Base-by-base conservation (phyloP, 257 asterid species). In the Primulina tabacum region DNA sequence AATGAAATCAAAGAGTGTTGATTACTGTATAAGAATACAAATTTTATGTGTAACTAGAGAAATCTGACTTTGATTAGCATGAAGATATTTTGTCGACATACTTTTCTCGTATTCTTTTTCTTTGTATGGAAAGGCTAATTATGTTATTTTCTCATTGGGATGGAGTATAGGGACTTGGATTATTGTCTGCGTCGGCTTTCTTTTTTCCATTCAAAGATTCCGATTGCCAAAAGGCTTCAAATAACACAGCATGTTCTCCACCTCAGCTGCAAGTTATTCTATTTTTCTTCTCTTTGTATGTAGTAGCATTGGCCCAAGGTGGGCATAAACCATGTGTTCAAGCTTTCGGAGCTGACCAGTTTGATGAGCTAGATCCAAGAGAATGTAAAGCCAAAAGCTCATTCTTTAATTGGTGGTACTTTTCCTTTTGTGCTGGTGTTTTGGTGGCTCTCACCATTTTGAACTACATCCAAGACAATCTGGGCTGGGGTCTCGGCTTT, bases 301-400 rank as follows among this genome's bases (percentile, higher is more conserved):
- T 78, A 40, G 71, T 77, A 21, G 93, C 91, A 60, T 62, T 85
- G 18, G 96, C 87, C 5, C 91, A 89, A 78, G 91, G 88, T 55
- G 90, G 93, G 82, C 91, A 89, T 74, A 89, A 85, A 62, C 94
- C 96, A 1, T 85, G 94, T 65, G 83, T 82, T 60, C 93, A 85
- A 70, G 96, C 93, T 4, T 89, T 89, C 40, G 93, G 93, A 26
- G 93, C 89, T 18, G 96, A 85, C 70, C 94, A 89, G 69, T 89
- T 89, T 67, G 94, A 89, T 29, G 87, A 80, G 55, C 70, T 63
- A 60, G 84, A 89, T 71, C 83, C 85, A 1, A 57, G 59, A 62
- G 96, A 89, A 69, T 59, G 78, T 30, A 87, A 85, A 77, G 82
- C 83, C 60, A 89, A 82, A 69, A 85, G 95, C 84, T 89, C 96